A percentile compares a stretch with the other conserved stretches of the same genome.
Conservation (phyloP, 208 protist species). For the Crithidia mellificae region DNA sequence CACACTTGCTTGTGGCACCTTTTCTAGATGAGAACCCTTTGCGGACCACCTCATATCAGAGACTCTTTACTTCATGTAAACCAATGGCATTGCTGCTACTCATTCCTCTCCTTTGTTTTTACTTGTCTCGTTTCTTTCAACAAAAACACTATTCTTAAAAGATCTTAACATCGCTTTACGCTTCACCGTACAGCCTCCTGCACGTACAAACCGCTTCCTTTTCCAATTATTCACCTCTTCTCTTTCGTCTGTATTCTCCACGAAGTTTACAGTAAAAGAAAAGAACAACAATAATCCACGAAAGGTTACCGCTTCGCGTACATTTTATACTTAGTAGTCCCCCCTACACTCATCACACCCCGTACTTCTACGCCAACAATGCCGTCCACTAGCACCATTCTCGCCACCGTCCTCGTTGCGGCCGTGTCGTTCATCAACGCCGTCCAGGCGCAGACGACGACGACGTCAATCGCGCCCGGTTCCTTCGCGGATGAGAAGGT, state of each 20-base stretch:
- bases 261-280: slow-evolving; percentile 11
- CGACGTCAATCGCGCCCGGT: no score
- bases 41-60: no score
- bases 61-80: no score
- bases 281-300: background rate
- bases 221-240: background rate
- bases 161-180: slow-evolving; percentile 12
- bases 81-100: background rate
- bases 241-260: slow-evolving; percentile 11
- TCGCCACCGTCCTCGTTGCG: slow-evolving; percentile 15
- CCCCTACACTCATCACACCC: background rate
- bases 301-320: background rate
- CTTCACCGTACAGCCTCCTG: slow-evolving; percentile 9
- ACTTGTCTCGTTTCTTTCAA: background rate
- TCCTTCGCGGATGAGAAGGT: slow-evolving; percentile 13
- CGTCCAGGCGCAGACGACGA: background rate
- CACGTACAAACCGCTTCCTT: background rate
- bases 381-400: slow-evolving; percentile 11
- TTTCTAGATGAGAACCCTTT: no score
- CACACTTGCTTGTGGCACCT: no score
- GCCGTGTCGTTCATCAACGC: slow-evolving; percentile 15
- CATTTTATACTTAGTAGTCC: slow-evolving; percentile 10
- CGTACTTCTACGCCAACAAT: background rate
- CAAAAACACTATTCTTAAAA: no score
- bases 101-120: slow-evolving; percentile 2